Base-by-base conservation (phyloP, 1,284 basidiomycete species). In the Trametes versicolor region DNA sequence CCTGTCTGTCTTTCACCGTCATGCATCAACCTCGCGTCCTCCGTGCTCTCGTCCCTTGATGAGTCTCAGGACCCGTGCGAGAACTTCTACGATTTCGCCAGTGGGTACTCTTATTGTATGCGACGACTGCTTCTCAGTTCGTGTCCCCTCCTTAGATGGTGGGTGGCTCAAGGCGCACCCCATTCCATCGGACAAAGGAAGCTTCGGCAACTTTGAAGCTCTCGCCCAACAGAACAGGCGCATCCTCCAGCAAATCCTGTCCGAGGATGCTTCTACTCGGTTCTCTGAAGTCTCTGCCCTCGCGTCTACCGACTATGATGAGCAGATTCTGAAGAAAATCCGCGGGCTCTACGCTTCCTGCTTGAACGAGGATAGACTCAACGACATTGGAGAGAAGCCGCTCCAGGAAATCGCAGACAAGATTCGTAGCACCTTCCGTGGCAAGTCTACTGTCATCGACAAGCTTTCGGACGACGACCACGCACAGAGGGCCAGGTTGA, bases 31-130 rank as follows among this genome's bases (percentile, higher is more conserved):
- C 85, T 97, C 15, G 91, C 97, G 4, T 92, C 94, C 2, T 86
- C 89, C 1, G 92, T 99, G 64, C 81, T 99, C 29, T 87, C 89
- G 27, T 89, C 89, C 2, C 81, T 99, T 53, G 96, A 99, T 76
- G 85, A 86, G 15, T 83, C 89, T 4, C 85, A 93, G 70, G 94
- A 99, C 76, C 97, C 97, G 0, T 99, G 97, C 79, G 94, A 98
- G 71, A 92, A 97, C 79, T 99, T 99, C 76, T 98, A 97, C 76
- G 86, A 92, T 68, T 99, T 92, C 79, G 88, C 95, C 19, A 95
- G 94, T 95, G 72, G 73, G 89, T 84, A 1, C 7, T 17, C 21
- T 21, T 19, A 23, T 45, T 56, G 25, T 47, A 29, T 61, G 36
- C 61, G 58, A 53, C 53, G 54, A 45, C 51, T 27, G 34, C 49